Percentiles rank a stretch among this genome's conserved stretches.
Evolutionary conservation across 169 alveolate genomes (phyloP).

Genomic region (Miamiensis avidus): DNA sequence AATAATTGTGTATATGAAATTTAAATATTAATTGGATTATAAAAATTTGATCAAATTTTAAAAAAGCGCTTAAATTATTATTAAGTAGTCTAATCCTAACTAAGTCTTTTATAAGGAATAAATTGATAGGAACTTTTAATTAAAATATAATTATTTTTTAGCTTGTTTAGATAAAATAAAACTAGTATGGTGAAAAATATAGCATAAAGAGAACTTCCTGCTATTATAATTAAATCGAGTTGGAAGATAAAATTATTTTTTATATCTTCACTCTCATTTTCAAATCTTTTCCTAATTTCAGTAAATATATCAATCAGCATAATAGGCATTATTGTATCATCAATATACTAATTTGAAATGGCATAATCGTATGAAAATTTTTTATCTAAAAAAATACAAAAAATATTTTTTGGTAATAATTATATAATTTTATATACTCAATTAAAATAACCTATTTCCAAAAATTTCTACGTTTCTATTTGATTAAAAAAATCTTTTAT

Average conservation of each 20-base stretch:
- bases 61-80: too few species aligned
- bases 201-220: not conserved
- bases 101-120: not conserved
- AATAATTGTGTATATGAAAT: too few species aligned
- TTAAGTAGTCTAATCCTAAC: not conserved
- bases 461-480: not conserved
- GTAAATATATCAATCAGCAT: not conserved
- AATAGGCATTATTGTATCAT: not conserved
- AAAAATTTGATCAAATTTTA: not conserved
- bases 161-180: too few species aligned
- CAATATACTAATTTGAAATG: not conserved
- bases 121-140: not conserved
- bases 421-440: too few species aligned
- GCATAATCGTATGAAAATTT: too few species aligned
- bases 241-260: too few species aligned
- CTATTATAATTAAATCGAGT: not conserved
- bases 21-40: not conserved
- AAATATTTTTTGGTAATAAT: too few species aligned
- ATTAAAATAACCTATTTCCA: not conserved
- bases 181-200: not conserved
- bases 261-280: not conserved
- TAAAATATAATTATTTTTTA: too few species aligned
- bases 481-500: not conserved
- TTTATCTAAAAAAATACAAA: not conserved
- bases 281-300: not conserved